These are phyloP conservation scores for Naganishia antarctica DNA, from an alignment of 768 basidiomycete genomes.

Conservation along the genomic window DNA sequence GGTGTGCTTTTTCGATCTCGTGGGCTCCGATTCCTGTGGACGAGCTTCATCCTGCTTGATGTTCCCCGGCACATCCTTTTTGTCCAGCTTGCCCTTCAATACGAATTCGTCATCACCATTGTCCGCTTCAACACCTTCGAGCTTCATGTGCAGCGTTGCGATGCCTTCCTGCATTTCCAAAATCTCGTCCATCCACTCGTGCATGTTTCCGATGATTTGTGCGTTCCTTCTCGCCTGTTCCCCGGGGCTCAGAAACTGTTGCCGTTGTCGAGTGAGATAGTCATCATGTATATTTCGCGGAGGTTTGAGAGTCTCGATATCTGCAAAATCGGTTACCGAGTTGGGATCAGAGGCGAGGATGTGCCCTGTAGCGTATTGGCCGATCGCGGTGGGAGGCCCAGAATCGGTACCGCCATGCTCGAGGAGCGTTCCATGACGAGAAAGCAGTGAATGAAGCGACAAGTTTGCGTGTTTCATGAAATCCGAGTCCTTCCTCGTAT, in stretches of 20 bases:
- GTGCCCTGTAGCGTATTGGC: neutral
- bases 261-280: slow-evolving; percentile 4
- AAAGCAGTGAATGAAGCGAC: slow-evolving; percentile 5
- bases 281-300: slow-evolving; percentile 4
- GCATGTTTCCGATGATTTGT: slow-evolving; percentile 1
- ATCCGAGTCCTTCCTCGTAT: slow-evolving; percentile 4
- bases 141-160: slow-evolving; percentile 15
- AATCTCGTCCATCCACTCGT: slow-evolving; percentile 15
- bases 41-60: neutral
- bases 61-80: neutral
- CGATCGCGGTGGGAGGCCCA: neutral
- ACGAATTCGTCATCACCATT: neutral
- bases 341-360: neutral
- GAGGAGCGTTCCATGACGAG: neutral
- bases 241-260: neutral
- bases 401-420: slow-evolving; percentile 11
- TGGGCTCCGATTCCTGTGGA: neutral
- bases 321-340: slow-evolving; percentile 1
- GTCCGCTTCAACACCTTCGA: slow-evolving; percentile 1
- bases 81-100: slow-evolving; percentile 12
- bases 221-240: slow-evolving; percentile 6
- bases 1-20: neutral
- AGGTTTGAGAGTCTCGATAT: slow-evolving; percentile 2
- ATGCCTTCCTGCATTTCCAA: slow-evolving; percentile 5
- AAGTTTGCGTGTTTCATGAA: slow-evolving; percentile 14